A percentile compares a stretch with the other conserved stretches of the same genome.
Evolutionary conservation across 148 eudicot species (phyloP).

Genomic region (Cornus suecica): DNA sequence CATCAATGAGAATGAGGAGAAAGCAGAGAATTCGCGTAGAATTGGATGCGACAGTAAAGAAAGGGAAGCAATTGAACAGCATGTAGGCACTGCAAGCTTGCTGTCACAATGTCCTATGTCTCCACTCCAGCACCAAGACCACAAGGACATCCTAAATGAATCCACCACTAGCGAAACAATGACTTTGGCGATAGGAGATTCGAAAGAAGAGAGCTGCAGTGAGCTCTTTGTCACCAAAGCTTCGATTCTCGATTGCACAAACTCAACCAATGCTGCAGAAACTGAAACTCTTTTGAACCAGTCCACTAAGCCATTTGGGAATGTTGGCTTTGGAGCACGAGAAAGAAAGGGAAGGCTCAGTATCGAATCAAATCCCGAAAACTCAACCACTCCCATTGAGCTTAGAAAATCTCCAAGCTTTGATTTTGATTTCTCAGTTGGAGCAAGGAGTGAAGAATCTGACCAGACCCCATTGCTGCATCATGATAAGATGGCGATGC

Average conservation of each 20-base stretch:
- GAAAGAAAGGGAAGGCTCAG: conserved; percentile 16
- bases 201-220: not conserved
- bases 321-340: conserved; percentile 10
- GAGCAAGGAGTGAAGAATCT: conserved; percentile 29
- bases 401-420: conserved; percentile 40
- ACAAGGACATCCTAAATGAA: not conserved
- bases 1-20: not conserved
- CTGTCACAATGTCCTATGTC: not conserved
- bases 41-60: not conserved
- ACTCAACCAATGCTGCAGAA: not conserved
- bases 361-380: conserved; percentile 19
- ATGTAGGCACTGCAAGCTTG: not conserved
- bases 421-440: conserved; percentile 33
- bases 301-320: not conserved
- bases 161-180: not conserved
- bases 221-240: not conserved
- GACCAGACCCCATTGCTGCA: conserved; percentile 41
- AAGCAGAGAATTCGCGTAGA: not conserved
- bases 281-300: not conserved
- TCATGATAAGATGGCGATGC: conserved; percentile 15
- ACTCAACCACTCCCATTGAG: conserved; percentile 5
- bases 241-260: not conserved
- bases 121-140: not conserved
- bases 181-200: not conserved
- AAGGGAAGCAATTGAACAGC: not conserved